These are phyloP conservation scores for Phaffia australis DNA, from an alignment of 768 basidiomycete species.

Conservation along the genomic window DNA sequence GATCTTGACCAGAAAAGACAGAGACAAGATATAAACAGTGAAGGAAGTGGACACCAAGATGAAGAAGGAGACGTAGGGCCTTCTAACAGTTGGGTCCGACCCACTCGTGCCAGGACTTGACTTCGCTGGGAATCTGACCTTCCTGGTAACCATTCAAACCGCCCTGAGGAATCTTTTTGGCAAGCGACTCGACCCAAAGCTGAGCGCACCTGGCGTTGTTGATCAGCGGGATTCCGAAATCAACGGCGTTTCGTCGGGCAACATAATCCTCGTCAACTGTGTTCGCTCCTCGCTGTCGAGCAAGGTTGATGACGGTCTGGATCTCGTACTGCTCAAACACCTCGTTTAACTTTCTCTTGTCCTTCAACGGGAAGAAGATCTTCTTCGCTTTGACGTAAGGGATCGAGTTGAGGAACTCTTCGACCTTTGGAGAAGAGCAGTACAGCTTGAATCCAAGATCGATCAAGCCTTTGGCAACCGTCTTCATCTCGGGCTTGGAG, in stretches of 20 bases:
- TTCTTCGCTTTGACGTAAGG: conserved; percentile 46
- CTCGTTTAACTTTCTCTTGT: conserved; percentile 87
- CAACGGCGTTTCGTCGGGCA: conserved; percentile 87
- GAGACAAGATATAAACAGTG: background rate
- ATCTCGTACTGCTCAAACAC: conserved; percentile 93
- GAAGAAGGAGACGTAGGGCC: background rate
- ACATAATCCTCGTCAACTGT: conserved; percentile 91
- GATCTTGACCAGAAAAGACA: conserved; percentile 7
- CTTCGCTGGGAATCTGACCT: conserved; percentile 80
- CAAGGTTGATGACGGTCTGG: conserved; percentile 85
- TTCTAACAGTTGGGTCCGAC: conserved; percentile 9
- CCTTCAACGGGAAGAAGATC: conserved; percentile 91
- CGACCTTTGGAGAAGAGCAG: conserved; percentile 54
- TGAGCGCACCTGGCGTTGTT: conserved; percentile 82
- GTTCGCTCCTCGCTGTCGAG: conserved; percentile 61
- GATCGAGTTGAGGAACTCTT: conserved; percentile 31
- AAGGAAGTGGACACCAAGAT: background rate
- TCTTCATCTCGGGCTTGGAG: conserved; percentile 70
- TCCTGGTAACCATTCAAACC: conserved; percentile 69
- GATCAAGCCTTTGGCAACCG: conserved; percentile 65
- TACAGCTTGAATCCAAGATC: conserved; percentile 92
- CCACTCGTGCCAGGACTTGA: conserved; percentile 37
- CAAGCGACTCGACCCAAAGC: conserved; percentile 74
- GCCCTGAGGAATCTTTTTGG: conserved; percentile 68
- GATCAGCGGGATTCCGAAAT: conserved; percentile 83